These are phyloP conservation scores for Euphorbia corollata DNA, from an alignment of 441 rosid genomes.

Conservation along the genomic window DNA sequence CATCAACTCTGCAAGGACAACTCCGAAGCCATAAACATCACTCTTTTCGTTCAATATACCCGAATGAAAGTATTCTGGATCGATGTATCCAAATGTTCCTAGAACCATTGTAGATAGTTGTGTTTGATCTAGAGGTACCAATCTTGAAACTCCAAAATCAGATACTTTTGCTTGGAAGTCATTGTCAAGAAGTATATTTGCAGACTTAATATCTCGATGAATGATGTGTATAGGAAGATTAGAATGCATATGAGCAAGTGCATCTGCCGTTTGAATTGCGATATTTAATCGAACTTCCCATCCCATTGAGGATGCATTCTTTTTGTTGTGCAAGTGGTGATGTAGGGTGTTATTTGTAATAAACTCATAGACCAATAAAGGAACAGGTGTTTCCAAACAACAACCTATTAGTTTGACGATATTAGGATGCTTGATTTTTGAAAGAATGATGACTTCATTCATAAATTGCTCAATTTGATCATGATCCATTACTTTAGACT, in stretches of 20 bases:
- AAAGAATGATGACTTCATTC: too few relatives aligned
- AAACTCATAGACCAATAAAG: too few relatives aligned
- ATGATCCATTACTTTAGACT: too few relatives aligned
- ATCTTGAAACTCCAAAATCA: slow-evolving; percentile 4
- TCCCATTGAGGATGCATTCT: too few relatives aligned
- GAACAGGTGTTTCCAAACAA: too few relatives aligned
- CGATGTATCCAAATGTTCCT: slow-evolving; percentile 1
- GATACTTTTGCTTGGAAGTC: background rate
- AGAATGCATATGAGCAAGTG: too few relatives aligned
- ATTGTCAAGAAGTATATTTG: background rate
- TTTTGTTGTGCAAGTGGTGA: background rate
- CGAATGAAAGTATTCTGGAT: background rate
- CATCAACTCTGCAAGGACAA: slow-evolving; percentile 12
- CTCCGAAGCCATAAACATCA: too few relatives aligned
- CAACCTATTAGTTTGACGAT: too few relatives aligned
- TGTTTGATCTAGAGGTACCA: background rate
- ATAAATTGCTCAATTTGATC: too few relatives aligned
- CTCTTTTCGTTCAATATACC: slow-evolving; percentile 34
- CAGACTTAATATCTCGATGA: background rate
- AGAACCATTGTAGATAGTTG: background rate
- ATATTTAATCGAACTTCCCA: background rate
- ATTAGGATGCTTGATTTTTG: too few relatives aligned
- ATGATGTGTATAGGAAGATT: too few relatives aligned
- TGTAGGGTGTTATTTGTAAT: too few relatives aligned
- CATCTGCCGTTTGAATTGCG: background rate